These are phyloP conservation scores for Polygonum aviculare DNA, from an alignment of 148 eudicot genomes.

Conservation along the genomic window DNA sequence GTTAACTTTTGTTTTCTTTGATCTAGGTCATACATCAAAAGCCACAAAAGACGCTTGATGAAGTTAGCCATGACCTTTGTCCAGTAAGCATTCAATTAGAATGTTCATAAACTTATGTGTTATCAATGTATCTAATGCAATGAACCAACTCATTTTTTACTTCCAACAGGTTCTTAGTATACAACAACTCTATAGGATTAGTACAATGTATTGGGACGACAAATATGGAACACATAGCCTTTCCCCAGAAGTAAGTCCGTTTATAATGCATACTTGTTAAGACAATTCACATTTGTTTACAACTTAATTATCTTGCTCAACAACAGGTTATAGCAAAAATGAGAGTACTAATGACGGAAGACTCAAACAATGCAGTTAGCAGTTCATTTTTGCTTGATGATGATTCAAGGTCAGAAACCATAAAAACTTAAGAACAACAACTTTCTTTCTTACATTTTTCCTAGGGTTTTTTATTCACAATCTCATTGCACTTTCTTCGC, in stretches of 20 bases:
- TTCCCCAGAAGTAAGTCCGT: slow-evolving; percentile 68
- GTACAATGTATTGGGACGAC: slow-evolving; percentile 97
- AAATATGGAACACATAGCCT: slow-evolving; percentile 86
- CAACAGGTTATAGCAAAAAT: slow-evolving; percentile 69
- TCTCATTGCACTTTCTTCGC: slow-evolving; percentile 11
- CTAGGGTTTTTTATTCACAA: neutral
- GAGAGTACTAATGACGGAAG: slow-evolving; percentile 81
- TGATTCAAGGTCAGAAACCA: slow-evolving; percentile 62
- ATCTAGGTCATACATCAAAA: slow-evolving; percentile 85
- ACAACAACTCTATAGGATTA: slow-evolving; percentile 86
- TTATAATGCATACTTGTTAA: neutral
- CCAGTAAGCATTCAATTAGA: slow-evolving; percentile 46
- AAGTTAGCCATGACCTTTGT: slow-evolving; percentile 88
- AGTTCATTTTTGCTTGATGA: slow-evolving; percentile 82
- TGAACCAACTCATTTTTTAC: neutral
- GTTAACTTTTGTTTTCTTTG: neutral
- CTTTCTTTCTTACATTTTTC: slow-evolving; percentile 24
- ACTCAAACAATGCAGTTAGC: slow-evolving; percentile 72
- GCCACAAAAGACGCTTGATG: slow-evolving; percentile 79
- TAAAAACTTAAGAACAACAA: slow-evolving; percentile 64
- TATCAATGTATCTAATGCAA: neutral
- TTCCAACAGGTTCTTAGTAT: slow-evolving; percentile 65
- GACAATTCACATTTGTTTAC: neutral
- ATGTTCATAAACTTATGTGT: neutral
- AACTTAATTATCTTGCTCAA: neutral